phyloP scores from a whole-genome alignment of 306 rosid species.

The Gastrolobium villosum region DNA sequence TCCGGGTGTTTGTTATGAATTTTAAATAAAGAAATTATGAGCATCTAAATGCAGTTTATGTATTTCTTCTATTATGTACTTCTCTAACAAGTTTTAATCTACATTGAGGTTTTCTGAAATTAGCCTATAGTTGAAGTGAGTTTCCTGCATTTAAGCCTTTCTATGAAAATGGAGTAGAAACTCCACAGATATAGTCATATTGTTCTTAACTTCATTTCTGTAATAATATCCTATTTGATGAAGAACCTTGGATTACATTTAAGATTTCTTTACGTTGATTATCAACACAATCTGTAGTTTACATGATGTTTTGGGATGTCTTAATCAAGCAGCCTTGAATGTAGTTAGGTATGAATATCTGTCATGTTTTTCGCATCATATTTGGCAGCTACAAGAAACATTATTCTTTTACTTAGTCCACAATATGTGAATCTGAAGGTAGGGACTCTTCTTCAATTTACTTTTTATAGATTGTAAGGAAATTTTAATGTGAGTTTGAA shows the following conservation, averaged over 20 bases:
- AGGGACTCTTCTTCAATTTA: slow-evolving; percentile 25
- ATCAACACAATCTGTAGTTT: neutral
- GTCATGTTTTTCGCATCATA: neutral
- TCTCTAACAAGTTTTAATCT: neutral
- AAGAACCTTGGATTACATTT: slow-evolving; percentile 31
- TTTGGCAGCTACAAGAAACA: slow-evolving; percentile 27
- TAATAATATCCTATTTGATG: slow-evolving; percentile 14
- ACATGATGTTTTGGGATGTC: neutral
- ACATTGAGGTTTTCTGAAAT: slow-evolving; percentile 4
- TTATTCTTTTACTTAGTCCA: neutral
- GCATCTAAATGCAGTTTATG: slow-evolving; percentile 20
- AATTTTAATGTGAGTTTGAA: slow-evolving; percentile 13
- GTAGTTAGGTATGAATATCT: slow-evolving; percentile 11
- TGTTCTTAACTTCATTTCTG: slow-evolving; percentile 10
- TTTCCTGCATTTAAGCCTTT: slow-evolving; percentile 30
- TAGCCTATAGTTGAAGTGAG: neutral
- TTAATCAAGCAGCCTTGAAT: neutral
- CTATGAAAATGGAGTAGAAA: slow-evolving; percentile 27
- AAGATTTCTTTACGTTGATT: slow-evolving; percentile 21
- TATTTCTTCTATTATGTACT: neutral
- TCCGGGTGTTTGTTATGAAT: neutral
- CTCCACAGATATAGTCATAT: neutral
- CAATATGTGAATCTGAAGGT: slow-evolving; percentile 26
- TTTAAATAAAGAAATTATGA: neutral
- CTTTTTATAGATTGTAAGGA: neutral